Conservation (phyloP, 768 basidiomycete genomes). For the Kondoa subrosea region DNA sequence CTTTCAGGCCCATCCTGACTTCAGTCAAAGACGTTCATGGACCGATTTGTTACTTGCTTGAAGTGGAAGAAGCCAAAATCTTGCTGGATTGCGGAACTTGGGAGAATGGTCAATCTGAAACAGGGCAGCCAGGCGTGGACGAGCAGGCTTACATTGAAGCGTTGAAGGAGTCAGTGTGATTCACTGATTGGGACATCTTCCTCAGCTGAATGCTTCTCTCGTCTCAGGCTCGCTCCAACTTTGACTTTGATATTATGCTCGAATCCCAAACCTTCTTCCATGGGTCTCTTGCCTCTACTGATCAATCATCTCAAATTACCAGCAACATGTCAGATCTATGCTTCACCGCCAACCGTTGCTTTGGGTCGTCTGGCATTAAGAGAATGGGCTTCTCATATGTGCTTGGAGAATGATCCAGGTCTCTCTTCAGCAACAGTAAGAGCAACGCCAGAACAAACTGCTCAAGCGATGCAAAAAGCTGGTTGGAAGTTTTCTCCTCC, state of each 20-base stretch:
- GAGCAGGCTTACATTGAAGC: constrained; percentile 30
- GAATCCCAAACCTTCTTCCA: constrained; percentile 75
- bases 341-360: constrained; percentile 84
- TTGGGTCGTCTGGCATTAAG: constrained; percentile 82
- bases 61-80: constrained; percentile 83
- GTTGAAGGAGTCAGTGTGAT: constrained; percentile 30
- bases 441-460: background rate
- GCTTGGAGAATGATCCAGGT: constrained; percentile 29
- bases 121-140: constrained; percentile 38
- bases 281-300: constrained; percentile 85
- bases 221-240: constrained; percentile 51
- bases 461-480: background rate
- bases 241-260: constrained; percentile 84
- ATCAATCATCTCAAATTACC: constrained; percentile 55
- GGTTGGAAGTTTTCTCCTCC: constrained; percentile 43
- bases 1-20: constrained; percentile 41
- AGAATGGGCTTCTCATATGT: constrained; percentile 67
- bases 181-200: background rate
- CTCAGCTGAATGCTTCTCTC: background rate
- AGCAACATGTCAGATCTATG: constrained; percentile 76
- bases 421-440: constrained; percentile 5
- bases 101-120: constrained; percentile 46
- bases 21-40: background rate
- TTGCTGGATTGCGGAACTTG: constrained; percentile 88
- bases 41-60: constrained; percentile 51